Conservation (phyloP, 1,139 yeast species). For the Debaryomyces fabryi region DNA sequence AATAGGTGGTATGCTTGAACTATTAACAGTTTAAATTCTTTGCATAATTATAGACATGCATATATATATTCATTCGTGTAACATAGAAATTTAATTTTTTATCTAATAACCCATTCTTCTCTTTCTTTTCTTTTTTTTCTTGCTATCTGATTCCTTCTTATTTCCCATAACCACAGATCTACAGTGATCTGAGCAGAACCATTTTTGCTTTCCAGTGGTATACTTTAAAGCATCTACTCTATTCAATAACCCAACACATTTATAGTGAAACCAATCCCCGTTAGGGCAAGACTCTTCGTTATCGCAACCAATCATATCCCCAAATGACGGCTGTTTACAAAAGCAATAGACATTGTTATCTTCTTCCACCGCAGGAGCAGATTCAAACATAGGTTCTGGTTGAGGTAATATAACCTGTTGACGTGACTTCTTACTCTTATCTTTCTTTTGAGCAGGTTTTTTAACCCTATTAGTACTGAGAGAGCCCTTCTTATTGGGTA, state of each 20-base stretch:
- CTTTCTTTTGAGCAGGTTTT: conserved; percentile 9
- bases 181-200: conserved; percentile 48
- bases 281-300: conserved; percentile 43
- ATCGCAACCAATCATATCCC: conserved; percentile 53
- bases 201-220: conserved; percentile 38
- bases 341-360: conserved; percentile 39
- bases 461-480: conserved; percentile 4
- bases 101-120: conserved; percentile 6
- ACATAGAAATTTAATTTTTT: conserved; percentile 6
- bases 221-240: conserved; percentile 44
- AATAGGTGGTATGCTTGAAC: conserved; percentile 90
- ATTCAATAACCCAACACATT: conserved; percentile 47
- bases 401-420: background rate
- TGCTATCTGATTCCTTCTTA: conserved; percentile 19
- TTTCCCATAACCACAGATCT: conserved; percentile 21
- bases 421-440: background rate
- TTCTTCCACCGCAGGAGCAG: conserved; percentile 19
- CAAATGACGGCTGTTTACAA: conserved; percentile 48
- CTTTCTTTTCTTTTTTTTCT: conserved; percentile 22
- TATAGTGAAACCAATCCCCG: conserved; percentile 55
- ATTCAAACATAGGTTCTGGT: conserved; percentile 8
- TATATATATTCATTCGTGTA: conserved; percentile 5
- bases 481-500: conserved; percentile 21
- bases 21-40: conserved; percentile 52
- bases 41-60: conserved; percentile 10